Evolutionary conservation across 2,329 filamentous ascomycete species (phyloP), one percentile per base, ranked within the genome.

Genomic region (Cladosporium sp.): DNA sequence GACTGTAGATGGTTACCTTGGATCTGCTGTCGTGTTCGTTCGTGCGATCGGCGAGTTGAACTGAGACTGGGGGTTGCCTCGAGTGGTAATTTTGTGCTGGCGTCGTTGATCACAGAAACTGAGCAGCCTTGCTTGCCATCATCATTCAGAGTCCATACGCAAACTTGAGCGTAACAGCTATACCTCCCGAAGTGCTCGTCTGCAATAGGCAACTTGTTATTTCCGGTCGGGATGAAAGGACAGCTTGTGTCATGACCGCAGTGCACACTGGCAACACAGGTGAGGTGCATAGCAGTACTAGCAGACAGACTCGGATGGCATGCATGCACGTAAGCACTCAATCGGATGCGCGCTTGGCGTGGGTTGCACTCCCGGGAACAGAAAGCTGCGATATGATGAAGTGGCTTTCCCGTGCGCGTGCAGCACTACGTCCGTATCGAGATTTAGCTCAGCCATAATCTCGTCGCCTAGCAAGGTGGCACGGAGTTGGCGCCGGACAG

Each of bases 301-400:
- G 29, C 29, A n/a, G 31, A 37, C 31, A 26, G 7, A 18, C 7
- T 6, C 23, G 49, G 49, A 23, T 57, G 23, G 21, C 33, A 40
- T 28, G 55, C 12, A 53, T 28, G 23, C 49, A 29, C 21, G 26
- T 57, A 57, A 57, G 55, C 55, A 57, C 55, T 57, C 33, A 40
- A 57, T 57, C 55, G 55, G 33, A 40, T 40, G 12, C 29, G n/a
- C 49, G 21, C 21, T 23, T 26, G 49, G 21, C 49, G 5, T 52
- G 21, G 46, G 49, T 14, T 23, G 49, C 49, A 28, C 11, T 14
- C 26, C n/a, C 49, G 49, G 23, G 28, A 29, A 29, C 11, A 53
- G 12, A 26, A 29, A 18, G 23, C 49, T 29, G 49, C 40, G 40
- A 46, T 46, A 23, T 46, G 40, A 46, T 46, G 40, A 46, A 46